Percentiles rank a stretch among this genome's conserved stretches.
Conservation (phyloP, 371 early-diverging fungal genomes). For the Batkoa obscura region DNA sequence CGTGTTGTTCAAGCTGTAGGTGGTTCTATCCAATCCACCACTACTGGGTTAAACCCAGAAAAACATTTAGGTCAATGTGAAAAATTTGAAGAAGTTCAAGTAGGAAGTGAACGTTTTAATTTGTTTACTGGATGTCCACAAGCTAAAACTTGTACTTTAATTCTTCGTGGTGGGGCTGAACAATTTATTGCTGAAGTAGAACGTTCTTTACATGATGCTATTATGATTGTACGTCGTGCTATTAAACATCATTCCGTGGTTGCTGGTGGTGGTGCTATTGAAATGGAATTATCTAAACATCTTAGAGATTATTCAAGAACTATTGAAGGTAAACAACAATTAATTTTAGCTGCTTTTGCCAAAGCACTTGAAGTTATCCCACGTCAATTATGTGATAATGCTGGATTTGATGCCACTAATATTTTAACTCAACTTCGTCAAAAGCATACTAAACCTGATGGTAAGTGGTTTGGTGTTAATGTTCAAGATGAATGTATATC, state of each 20-base stretch:
- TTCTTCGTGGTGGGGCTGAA: constrained; percentile 97
- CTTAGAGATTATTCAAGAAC: constrained; percentile 81
- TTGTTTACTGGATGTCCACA: constrained; percentile 82
- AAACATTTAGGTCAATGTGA: constrained; percentile 80
- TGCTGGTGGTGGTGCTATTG: constrained; percentile 96
- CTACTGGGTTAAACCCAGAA: constrained; percentile 59
- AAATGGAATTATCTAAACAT: constrained; percentile 95
- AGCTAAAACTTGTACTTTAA: constrained; percentile 89
- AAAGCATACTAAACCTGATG: constrained; percentile 68
- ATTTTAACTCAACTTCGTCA: constrained; percentile 93
- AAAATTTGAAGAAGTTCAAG: constrained; percentile 93
- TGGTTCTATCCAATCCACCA: constrained; percentile 80
- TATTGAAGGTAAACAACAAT: constrained; percentile 90
- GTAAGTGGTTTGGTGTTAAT: constrained; percentile 87
- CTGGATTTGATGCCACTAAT: constrained; percentile 98
- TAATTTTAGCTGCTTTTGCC: constrained; percentile 91
- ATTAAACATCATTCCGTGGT: constrained; percentile 89
- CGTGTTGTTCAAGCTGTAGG: constrained; percentile 94
- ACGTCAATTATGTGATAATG: constrained; percentile 96
- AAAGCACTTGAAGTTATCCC: constrained; percentile 98
- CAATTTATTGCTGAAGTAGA: constrained; percentile 99
- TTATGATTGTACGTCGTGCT: constrained; percentile 95
- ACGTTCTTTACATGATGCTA: constrained; percentile 96
- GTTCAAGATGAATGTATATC: constrained; percentile 73
- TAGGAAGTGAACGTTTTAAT: constrained; percentile 97